Percentiles rank a stretch among this genome's conserved stretches.
Conservation (phyloP, 306 rosid species). For the Quillaja saponaria region DNA sequence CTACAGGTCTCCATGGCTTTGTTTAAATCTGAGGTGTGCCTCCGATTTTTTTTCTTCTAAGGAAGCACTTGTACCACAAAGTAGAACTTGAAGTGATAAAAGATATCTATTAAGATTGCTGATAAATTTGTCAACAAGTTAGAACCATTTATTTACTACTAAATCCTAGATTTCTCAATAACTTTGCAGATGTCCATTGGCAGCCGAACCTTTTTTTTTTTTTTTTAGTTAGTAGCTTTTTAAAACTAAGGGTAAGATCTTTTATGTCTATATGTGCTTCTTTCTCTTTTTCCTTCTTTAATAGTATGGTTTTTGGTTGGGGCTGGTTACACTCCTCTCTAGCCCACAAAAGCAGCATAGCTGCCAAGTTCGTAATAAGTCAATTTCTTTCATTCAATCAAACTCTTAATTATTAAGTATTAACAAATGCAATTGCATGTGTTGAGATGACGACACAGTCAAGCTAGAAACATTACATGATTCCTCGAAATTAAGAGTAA, state of each 20-base stretch:
- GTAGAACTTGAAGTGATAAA: no score
- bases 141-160: background rate
- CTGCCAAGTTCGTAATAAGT: slow-evolving; percentile 14
- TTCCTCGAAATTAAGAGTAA: background rate
- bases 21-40: no score
- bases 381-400: slow-evolving; percentile 16
- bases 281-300: background rate
- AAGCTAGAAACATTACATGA: background rate
- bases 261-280: background rate
- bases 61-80: no score
- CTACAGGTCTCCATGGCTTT: no score
- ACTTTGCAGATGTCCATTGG: background rate
- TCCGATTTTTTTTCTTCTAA: no score
- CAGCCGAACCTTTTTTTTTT: background rate
- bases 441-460: slow-evolving; percentile 1
- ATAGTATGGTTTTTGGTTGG: no score
- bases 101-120: no score
- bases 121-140: background rate
- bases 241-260: no score
- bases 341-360: background rate
- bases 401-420: background rate
- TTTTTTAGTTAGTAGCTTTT: background rate
- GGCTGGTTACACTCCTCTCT: background rate
- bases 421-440: background rate
- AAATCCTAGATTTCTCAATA: background rate